Conservation (phyloP, 345 rosid genomes). For the Citrus cavaleriei region DNA sequence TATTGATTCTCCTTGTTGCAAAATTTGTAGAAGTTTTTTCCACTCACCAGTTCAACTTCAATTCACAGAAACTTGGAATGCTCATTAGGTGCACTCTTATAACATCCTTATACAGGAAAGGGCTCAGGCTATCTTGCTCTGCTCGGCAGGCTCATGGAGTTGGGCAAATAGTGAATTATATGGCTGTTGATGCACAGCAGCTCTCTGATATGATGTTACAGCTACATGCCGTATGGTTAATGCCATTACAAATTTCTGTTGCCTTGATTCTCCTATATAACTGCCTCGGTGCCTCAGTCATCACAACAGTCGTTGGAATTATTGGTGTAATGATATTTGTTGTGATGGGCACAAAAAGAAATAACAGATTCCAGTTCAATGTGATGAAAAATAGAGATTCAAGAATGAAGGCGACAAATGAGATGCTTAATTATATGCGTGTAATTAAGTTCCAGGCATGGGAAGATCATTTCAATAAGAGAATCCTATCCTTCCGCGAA, state of each 20-base stretch:
- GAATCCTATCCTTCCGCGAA: constrained; percentile 67
- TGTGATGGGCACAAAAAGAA: constrained; percentile 51
- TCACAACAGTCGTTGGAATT: constrained; percentile 57
- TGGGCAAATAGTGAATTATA: constrained; percentile 94
- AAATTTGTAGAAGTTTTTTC: constrained; percentile 76
- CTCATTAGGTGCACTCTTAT: constrained; percentile 80
- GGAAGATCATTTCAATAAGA: constrained; percentile 87
- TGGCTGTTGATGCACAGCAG: constrained; percentile 98
- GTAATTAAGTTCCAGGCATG: constrained; percentile 97
- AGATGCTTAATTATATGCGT: constrained; percentile 88
- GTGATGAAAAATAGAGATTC: constrained; percentile 78
- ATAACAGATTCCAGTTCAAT: constrained; percentile 60
- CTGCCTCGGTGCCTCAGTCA: constrained; percentile 53
- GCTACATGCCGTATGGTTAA: constrained; percentile 89
- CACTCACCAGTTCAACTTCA: constrained; percentile 83
- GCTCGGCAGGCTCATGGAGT: constrained; percentile 93
- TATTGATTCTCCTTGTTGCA: constrained; percentile 60
- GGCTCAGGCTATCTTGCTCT: constrained; percentile 68
- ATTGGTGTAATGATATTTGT: constrained; percentile 42
- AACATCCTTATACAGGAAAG: constrained; percentile 77
- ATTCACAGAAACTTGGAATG: constrained; percentile 92
- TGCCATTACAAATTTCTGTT: constrained; percentile 70
- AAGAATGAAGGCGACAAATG: constrained; percentile 92
- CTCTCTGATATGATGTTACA: constrained; percentile 97
- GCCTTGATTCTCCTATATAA: constrained; percentile 68